Base-by-base conservation (phyloP, 441 rosid genomes). In the Populus trichocarpa region DNA sequence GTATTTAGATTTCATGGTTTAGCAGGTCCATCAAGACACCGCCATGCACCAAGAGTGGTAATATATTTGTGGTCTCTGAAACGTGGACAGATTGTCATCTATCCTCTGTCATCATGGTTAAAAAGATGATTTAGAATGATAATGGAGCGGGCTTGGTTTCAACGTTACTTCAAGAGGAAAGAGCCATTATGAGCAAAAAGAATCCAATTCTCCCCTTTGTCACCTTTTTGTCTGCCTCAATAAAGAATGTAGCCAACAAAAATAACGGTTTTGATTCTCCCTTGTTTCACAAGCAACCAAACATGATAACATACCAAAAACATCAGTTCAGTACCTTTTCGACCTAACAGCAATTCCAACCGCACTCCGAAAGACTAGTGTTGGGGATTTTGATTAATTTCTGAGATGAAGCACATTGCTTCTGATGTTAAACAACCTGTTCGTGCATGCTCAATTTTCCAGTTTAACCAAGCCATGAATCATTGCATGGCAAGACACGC, bases 101-200 rank as follows among this genome's bases (percentile, higher is more conserved):
- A 7, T 38, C 67, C 22, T 8, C 12, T 28, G 70, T 30, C 38
- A 40, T 71, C 33, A 16, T 74, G 33, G 74, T 64, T 68, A 42
- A 30, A 59, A 59, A 36, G 73, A 71, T 32, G 26, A 42, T 79
- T 33, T 66, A 30, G 28, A 61, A 64, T 57, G 75, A 77, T 59
- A 71, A 72, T 73, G 75, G 78, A 67, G 61, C 33, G 82, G 36
- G 85, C 89, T 87, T 91, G 79, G 86, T 84, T 86, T 89, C 84
- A 74, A 90, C 87, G 96, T 83, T 81, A 83, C 89, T 86, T 86
- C 63, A 81, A 40, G 25, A 77, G 74, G 71, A 83, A 81, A 79
- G 67, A 36, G 72, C 46, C 57, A 40, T 66, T 69, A 50, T 72
- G 72, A 11, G 64, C 64, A 73, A 16, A 68, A 61, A 32, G 68